Percentiles rank a stretch among this genome's conserved stretches.
These are phyloP conservation scores for Agrocybe praecox DNA, from an alignment of 768 basidiomycete genomes.

Conservation along the genomic window DNA sequence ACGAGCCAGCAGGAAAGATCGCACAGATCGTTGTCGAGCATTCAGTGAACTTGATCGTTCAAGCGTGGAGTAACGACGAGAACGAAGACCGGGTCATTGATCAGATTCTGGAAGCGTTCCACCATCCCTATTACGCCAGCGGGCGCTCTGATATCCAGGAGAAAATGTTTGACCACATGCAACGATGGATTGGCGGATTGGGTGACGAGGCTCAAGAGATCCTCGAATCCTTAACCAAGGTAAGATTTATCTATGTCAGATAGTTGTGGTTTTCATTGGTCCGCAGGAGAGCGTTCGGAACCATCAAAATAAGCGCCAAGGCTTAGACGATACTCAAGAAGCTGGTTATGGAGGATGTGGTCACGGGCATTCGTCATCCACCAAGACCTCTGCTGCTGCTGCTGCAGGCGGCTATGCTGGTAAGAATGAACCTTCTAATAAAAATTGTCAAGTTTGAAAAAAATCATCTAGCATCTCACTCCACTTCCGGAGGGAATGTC, in stretches of 20 bases:
- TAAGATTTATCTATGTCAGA: constrained; percentile 8
- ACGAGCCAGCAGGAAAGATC: constrained; percentile 76
- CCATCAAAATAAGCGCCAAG: constrained; percentile 59
- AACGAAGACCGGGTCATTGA: constrained; percentile 48
- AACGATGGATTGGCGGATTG: constrained; percentile 54
- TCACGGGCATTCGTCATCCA: constrained; percentile 21
- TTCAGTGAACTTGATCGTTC: constrained; percentile 59
- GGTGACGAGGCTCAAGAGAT: constrained; percentile 46
- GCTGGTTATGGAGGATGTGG: constrained; percentile 38
- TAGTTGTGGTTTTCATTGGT: no score
- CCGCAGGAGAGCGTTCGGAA: constrained; percentile 53
- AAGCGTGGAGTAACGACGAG: constrained; percentile 52
- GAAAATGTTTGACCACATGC: constrained; percentile 59
- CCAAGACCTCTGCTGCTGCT: not conserved
- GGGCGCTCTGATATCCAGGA: constrained; percentile 56
- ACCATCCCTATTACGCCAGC: constrained; percentile 68
- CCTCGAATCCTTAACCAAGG: constrained; percentile 56
- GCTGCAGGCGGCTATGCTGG: constrained; percentile 3
- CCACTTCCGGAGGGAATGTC: not conserved
- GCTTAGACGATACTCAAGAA: constrained; percentile 47
- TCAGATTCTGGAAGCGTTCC: constrained; percentile 65
- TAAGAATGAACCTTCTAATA: not conserved
- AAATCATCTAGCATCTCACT: not conserved
- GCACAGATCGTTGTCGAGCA: constrained; percentile 69
- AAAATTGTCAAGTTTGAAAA: not conserved